Evolutionary conservation across 768 basidiomycete species (phyloP).

Genomic region (Boletus tomentosulus): DNA sequence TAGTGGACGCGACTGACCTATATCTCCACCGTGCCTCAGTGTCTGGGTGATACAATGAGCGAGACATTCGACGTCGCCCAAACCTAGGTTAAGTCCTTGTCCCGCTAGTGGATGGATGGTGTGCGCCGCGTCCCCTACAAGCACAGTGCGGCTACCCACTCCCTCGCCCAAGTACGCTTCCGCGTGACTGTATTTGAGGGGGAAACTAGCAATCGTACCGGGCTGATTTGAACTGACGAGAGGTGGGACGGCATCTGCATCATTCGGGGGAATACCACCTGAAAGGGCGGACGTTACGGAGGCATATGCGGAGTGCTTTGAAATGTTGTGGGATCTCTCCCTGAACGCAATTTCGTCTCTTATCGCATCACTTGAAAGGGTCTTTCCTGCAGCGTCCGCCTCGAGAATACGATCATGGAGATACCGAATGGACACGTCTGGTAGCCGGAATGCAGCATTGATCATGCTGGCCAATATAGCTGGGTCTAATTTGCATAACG

Average conservation of each 20-base stretch:
- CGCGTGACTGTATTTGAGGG: constrained; percentile 81
- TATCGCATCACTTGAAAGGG: constrained; percentile 48
- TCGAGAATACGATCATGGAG: constrained; percentile 61
- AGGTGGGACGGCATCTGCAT: constrained; percentile 68
- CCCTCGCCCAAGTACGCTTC: constrained; percentile 82
- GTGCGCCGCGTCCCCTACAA: constrained; percentile 96
- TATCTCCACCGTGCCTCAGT: constrained; percentile 65
- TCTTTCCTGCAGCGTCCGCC: constrained; percentile 39
- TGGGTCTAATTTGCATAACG: constrained; percentile 62
- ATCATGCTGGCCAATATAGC: constrained; percentile 68
- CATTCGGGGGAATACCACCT: constrained; percentile 54
- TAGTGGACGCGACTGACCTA: constrained; percentile 49
- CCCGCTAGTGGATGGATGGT: constrained; percentile 93
- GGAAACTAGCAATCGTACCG: constrained; percentile 83
- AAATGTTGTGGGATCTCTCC: constrained; percentile 66
- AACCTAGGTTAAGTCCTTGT: constrained; percentile 93
- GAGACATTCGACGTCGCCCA: constrained; percentile 78
- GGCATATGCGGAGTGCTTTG: constrained; percentile 59
- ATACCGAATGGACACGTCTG: constrained; percentile 66
- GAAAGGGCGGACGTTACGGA: constrained; percentile 35
- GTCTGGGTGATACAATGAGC: constrained; percentile 58
- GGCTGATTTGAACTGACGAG: constrained; percentile 66
- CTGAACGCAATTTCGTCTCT: constrained; percentile 66
- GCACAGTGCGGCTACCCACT: constrained; percentile 63
- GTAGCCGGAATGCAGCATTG: constrained; percentile 87